phyloP scores from a whole-genome alignment of 2,329 filamentous ascomycete genomes.

The Dactylonectria macrodidyma region DNA sequence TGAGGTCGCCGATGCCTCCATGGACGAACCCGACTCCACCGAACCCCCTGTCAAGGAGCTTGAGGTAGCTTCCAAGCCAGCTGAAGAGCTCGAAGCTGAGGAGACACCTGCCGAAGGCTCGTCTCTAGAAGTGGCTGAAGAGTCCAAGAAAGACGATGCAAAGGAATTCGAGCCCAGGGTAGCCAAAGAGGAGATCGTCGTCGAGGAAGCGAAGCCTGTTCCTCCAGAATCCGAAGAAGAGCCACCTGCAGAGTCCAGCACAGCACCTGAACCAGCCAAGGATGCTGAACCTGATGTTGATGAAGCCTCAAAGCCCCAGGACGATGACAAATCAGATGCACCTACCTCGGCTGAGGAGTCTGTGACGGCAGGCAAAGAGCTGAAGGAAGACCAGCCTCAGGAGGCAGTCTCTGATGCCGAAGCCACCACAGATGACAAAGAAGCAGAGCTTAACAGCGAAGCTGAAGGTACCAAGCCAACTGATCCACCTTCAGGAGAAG shows the following conservation, averaged over 20 bases:
- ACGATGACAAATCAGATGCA: conserved; percentile 3
- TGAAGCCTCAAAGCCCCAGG: conserved; percentile 4
- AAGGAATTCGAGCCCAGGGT: conserved; percentile 14
- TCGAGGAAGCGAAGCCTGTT: conserved; percentile 4
- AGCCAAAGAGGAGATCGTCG: background rate
- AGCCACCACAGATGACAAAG: background rate
- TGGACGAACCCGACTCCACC: background rate
- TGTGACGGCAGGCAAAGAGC: conserved; percentile 13
- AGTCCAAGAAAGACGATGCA: conserved; percentile 10
- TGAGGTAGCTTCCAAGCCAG: background rate
- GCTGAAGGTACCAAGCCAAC: conserved; percentile 8
- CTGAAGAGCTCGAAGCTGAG: background rate
- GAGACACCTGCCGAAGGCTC: conserved; percentile 12
- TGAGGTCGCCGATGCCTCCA: background rate
- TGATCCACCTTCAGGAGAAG: background rate
- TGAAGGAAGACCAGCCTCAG: conserved; percentile 5
- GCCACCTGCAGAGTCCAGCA: conserved; percentile 3
- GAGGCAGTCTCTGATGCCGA: conserved; percentile 9
- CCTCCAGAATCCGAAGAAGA: conserved; percentile 18
- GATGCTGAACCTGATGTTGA: conserved; percentile 12
- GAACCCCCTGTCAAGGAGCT: conserved; percentile 7
- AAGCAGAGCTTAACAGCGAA: conserved; percentile 14
- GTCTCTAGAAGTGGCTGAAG: background rate
- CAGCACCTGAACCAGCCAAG: background rate
- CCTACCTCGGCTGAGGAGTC: background rate